A percentile compares a stretch with the other conserved stretches of the same genome.
Evolutionary conservation across 768 basidiomycete genomes (phyloP).

Genomic region (Mycena polygramma): DNA sequence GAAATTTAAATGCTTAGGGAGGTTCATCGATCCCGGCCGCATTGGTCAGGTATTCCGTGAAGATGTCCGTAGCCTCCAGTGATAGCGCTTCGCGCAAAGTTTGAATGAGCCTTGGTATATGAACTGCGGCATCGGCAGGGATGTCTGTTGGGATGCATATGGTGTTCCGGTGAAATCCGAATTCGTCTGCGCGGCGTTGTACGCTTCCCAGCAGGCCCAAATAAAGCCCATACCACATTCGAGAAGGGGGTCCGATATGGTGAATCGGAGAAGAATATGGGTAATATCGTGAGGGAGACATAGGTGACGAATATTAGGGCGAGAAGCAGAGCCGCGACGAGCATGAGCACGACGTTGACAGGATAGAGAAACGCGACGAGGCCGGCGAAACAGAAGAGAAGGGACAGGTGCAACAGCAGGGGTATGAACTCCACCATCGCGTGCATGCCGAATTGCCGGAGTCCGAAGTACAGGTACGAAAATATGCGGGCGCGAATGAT

Average conservation of each 20-base stretch:
- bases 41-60: slow-evolving; percentile 5
- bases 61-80: not conserved
- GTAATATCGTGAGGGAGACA: not conserved
- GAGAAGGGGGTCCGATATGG: slow-evolving; percentile 23
- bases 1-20: not conserved
- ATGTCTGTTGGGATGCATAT: not conserved
- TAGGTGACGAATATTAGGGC: not conserved
- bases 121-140: not conserved
- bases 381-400: slow-evolving; percentile 22
- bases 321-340: not conserved
- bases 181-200: not conserved
- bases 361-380: slow-evolving; percentile 15
- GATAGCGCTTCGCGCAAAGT: not conserved
- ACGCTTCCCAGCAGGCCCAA: not conserved
- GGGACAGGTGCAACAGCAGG: not conserved
- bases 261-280: slow-evolving; percentile 3
- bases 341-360: not conserved
- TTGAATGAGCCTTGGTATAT: not conserved
- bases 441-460: slow-evolving; percentile 8
- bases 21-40: not conserved
- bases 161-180: not conserved
- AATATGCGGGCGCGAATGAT: slow-evolving; percentile 11
- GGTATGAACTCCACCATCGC: not conserved
- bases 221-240: not conserved
- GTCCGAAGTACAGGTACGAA: slow-evolving; percentile 9